Conservation (phyloP, 108 stramenopile genomes). For the Nitzschia sp. region DNA sequence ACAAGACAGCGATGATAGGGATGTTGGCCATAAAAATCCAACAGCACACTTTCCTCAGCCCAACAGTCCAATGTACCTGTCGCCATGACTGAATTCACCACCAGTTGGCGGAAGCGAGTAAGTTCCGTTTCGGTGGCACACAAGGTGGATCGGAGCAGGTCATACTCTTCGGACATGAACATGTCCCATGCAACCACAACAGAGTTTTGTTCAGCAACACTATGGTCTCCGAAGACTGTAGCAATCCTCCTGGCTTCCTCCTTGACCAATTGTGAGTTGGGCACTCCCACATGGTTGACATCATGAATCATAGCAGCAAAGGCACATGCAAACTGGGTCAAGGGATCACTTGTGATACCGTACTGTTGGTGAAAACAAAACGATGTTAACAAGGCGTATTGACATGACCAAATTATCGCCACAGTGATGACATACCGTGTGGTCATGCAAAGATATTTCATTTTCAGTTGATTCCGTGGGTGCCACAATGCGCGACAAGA, state of each 20-base stretch:
- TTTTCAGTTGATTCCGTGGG: background rate
- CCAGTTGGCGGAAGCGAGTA: slow-evolving; percentile 31
- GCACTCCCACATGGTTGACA: slow-evolving; percentile 55
- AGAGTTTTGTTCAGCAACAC: slow-evolving; percentile 27
- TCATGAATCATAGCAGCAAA: slow-evolving; percentile 53
- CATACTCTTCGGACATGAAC: slow-evolving; percentile 22
- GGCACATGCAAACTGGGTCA: slow-evolving; percentile 47
- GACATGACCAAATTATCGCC: no score
- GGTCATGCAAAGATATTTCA: background rate
- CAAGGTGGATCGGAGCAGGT: slow-evolving; percentile 14
- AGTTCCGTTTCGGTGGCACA: slow-evolving; percentile 5
- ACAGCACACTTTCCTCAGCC: no score
- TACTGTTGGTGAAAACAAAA: no score
- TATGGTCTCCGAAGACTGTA: slow-evolving; percentile 21
- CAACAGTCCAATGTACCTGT: slow-evolving; percentile 37
- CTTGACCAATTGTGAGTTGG: slow-evolving; percentile 41
- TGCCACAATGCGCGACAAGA: slow-evolving; percentile 3
- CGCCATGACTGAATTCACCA: slow-evolving; percentile 36
- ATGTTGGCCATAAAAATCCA: no score
- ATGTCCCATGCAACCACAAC: slow-evolving; percentile 15
- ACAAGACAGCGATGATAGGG: no score
- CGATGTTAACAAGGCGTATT: no score
- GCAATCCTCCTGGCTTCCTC: slow-evolving; percentile 41
- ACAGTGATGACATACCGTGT: background rate
- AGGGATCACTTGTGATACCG: slow-evolving; percentile 35